A percentile compares a stretch with the other conserved stretches of the same genome.
Conservation (phyloP, 2,329 filamentous ascomycete species). For the Trichoderma lentiforme region DNA sequence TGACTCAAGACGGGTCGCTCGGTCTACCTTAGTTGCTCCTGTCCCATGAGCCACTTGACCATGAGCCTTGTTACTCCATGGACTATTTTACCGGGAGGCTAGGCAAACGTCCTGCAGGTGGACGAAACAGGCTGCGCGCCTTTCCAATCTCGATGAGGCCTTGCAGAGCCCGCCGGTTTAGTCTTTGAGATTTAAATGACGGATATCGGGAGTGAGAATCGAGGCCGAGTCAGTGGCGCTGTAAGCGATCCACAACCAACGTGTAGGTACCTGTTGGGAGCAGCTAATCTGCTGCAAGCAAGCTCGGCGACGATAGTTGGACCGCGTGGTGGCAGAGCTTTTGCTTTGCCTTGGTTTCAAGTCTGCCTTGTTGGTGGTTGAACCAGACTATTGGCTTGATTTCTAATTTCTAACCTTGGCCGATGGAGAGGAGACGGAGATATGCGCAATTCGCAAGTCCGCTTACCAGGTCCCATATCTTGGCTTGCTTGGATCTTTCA, state of each 20-base stretch:
- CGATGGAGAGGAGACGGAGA: not conserved
- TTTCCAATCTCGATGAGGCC: constrained; percentile 7
- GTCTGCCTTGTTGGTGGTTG: not conserved
- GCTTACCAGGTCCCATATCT: not conserved
- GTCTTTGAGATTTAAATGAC: constrained; percentile 5
- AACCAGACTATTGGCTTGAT: not conserved
- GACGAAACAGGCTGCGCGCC: constrained; percentile 7
- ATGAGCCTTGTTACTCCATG: not conserved
- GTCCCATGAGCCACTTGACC: not conserved
- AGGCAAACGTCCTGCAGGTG: constrained; percentile 8
- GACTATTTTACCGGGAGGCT: not conserved
- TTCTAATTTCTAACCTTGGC: not conserved
- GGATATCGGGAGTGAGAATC: constrained; percentile 6
- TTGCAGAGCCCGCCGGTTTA: not conserved
- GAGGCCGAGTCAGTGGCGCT: constrained; percentile 15
- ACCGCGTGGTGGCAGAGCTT: not conserved
- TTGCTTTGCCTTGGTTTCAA: not conserved
- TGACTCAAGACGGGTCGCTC: not conserved
- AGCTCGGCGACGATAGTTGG: not conserved
- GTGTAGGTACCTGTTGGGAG: not conserved
- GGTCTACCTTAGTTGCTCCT: not conserved
- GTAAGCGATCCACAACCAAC: constrained; percentile 2
- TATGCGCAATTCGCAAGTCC: not conserved
- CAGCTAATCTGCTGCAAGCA: not conserved
- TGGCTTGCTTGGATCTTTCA: not conserved